phyloP scores from a whole-genome alignment of 163 green algal species.

The Scenedesmus sp. region DNA sequence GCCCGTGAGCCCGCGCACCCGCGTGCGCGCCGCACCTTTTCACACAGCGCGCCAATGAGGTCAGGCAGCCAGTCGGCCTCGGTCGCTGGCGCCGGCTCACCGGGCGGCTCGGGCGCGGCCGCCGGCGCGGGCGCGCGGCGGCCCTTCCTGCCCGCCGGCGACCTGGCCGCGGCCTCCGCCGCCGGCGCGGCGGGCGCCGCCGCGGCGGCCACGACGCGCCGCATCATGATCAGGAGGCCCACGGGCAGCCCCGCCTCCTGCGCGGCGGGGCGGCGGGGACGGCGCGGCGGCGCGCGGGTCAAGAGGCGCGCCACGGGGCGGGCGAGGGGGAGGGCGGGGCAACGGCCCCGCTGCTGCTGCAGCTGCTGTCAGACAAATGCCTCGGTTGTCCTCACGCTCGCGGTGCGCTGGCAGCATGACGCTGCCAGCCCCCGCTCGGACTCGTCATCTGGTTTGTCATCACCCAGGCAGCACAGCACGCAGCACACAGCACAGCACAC shows the following conservation, averaged over 20 bases:
- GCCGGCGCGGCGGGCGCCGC: background rate
- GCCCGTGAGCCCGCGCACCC: background rate
- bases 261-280: background rate
- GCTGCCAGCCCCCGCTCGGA: too few species aligned
- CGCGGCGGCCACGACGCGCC: conserved; percentile 2
- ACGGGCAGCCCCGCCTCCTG: conserved; percentile 52
- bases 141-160: conserved; percentile 45
- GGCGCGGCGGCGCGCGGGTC: too few species aligned
- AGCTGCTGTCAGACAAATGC: too few species aligned
- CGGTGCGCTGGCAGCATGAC: too few species aligned
- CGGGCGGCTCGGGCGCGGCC: background rate
- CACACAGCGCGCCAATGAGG: conserved; percentile 51
- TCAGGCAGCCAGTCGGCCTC: conserved; percentile 54
- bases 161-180: background rate
- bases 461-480: too few species aligned
- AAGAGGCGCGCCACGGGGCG: too few species aligned
- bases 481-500: too few species aligned
- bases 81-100: too few species aligned
- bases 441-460: too few species aligned
- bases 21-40: conserved; percentile 78
- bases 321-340: too few species aligned
- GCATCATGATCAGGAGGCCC: conserved; percentile 54
- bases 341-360: too few species aligned
- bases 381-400: too few species aligned
- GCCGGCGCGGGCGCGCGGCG: background rate